Evolutionary conservation across 805 yeast species (phyloP).

Genomic region (Zygotorulaspora florentina): DNA sequence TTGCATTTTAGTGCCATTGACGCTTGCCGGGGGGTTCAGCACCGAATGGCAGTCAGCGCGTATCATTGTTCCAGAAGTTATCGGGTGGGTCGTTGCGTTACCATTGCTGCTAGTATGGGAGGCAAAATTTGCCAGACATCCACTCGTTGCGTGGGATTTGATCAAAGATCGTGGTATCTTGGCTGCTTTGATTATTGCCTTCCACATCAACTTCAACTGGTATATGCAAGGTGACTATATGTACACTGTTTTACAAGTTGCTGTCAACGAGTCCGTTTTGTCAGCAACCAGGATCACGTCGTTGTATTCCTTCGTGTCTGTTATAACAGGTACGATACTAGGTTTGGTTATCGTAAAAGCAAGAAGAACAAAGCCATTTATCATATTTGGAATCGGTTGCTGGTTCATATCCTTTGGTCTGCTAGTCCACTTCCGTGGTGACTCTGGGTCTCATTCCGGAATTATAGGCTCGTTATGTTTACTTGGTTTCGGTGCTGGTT

Average conservation of each 20-base stretch:
- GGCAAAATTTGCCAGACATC: conserved; percentile 46
- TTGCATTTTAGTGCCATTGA: conserved; percentile 60
- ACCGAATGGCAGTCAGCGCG: conserved; percentile 53
- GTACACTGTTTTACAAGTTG: conserved; percentile 58
- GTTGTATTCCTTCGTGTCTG: conserved; percentile 62
- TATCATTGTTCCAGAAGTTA: conserved; percentile 59
- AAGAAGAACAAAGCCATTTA: conserved; percentile 55
- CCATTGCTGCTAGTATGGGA: conserved; percentile 60
- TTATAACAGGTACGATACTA: conserved; percentile 52
- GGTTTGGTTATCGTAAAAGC: conserved; percentile 50
- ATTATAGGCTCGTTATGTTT: conserved; percentile 61
- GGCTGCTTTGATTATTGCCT: conserved; percentile 56
- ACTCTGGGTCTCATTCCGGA: conserved; percentile 45
- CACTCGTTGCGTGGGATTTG: conserved; percentile 51
- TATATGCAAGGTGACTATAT: conserved; percentile 63
- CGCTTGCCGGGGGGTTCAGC: conserved; percentile 57
- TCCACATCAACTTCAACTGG: conserved; percentile 55
- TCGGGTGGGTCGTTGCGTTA: conserved; percentile 48
- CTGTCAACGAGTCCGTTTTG: conserved; percentile 48
- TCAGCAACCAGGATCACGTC: conserved; percentile 66
- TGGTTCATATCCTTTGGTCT: conserved; percentile 63
- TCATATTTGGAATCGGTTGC: conserved; percentile 51
- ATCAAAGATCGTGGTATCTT: conserved; percentile 61
- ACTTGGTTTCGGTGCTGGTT: conserved; percentile 70
- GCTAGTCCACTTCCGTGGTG: conserved; percentile 53